Conservation (phyloP, 257 asterid genomes). For the Ilex asprella region DNA sequence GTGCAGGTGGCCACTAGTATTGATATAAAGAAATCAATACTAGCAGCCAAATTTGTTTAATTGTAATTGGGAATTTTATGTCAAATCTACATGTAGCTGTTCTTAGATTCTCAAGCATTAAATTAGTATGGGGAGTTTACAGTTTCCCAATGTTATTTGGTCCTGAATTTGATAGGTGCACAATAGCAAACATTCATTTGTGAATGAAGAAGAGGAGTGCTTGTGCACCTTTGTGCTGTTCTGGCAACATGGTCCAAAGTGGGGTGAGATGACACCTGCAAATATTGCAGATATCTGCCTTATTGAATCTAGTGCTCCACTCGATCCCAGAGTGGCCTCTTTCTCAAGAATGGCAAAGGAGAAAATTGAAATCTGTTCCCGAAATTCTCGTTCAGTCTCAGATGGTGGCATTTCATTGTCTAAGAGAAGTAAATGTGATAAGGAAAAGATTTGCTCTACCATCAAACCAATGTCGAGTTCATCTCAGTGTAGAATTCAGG, state of each 20-base stretch:
- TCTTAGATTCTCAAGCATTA: neutral
- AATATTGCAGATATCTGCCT: slow-evolving; percentile 34
- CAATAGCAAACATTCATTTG: slow-evolving; percentile 26
- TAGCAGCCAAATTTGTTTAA: no score
- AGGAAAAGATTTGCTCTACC: slow-evolving; percentile 7
- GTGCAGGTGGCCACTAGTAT: no score
- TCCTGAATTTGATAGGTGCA: slow-evolving; percentile 30
- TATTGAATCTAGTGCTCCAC: slow-evolving; percentile 10
- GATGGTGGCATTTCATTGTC: neutral
- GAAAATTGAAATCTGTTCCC: slow-evolving; percentile 15
- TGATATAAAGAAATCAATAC: no score
- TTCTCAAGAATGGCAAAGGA: slow-evolving; percentile 34
- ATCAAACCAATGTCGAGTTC: neutral
- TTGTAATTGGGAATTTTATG: neutral
- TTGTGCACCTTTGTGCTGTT: slow-evolving; percentile 40
- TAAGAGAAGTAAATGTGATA: slow-evolving; percentile 2
- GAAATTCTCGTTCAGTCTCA: neutral
- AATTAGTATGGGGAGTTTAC: neutral
- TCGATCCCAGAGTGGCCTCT: slow-evolving; percentile 32
- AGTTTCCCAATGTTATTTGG: neutral
- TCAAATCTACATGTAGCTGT: neutral
- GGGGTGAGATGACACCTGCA: slow-evolving; percentile 24
- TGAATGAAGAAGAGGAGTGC: slow-evolving; percentile 48
- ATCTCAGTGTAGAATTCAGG: slow-evolving; percentile 6
- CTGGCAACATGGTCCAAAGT: slow-evolving; percentile 52